Percentiles rank a stretch among this genome's conserved stretches.
These are phyloP conservation scores for Penicillium cosmopolitanum DNA, from an alignment of 495 filamentous ascomycete genomes.

Conservation along the genomic window DNA sequence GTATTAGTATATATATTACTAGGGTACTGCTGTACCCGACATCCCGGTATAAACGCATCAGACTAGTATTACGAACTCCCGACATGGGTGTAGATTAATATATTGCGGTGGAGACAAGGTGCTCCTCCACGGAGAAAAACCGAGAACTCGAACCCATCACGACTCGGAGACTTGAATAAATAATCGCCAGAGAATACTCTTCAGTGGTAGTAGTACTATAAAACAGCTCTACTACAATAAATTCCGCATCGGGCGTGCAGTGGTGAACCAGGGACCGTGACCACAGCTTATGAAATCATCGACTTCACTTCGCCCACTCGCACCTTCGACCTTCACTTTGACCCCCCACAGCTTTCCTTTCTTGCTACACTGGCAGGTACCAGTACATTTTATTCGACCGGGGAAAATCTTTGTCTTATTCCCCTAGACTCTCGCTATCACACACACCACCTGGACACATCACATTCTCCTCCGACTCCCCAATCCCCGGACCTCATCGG, in stretches of 20 bases:
- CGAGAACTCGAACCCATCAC: too few relatives aligned
- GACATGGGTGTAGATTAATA: neutral
- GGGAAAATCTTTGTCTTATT: neutral
- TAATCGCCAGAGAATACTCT: neutral
- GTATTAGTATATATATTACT: too few relatives aligned
- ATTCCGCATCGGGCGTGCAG: neutral
- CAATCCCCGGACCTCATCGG: neutral
- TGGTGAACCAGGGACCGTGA: constrained; percentile 17
- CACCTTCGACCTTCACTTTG: neutral
- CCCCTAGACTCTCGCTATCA: neutral
- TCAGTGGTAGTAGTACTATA: too few relatives aligned
- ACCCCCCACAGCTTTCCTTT: neutral
- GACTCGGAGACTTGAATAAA: too few relatives aligned
- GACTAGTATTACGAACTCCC: too few relatives aligned
- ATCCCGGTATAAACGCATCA: too few relatives aligned
- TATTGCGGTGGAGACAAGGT: neutral
- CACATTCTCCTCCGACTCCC: neutral
- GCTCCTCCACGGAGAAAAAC: neutral
- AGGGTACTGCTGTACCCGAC: too few relatives aligned
- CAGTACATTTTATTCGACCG: too few relatives aligned
- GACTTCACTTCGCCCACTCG: constrained; percentile 7
- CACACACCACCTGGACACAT: too few relatives aligned
- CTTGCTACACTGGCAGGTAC: neutral
- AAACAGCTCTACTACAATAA: neutral
- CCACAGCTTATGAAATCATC: constrained; percentile 27